Percentiles rank a stretch among this genome's conserved stretches.
phyloP scores from a whole-genome alignment of 768 basidiomycete species.

The Glaciozyma martinii region DNA sequence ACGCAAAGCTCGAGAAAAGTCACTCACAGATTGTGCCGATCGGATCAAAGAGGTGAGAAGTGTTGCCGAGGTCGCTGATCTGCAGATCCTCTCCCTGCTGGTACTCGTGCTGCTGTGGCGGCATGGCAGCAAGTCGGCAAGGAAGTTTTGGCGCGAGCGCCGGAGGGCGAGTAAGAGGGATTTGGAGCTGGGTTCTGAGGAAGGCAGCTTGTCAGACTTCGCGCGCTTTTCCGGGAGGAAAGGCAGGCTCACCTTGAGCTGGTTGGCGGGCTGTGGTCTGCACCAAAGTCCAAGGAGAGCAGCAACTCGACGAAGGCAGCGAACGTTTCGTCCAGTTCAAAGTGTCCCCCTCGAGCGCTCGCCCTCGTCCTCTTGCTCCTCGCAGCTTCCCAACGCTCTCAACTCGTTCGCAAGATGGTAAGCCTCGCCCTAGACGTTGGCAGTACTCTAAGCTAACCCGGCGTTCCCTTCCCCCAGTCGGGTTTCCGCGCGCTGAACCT shows the following conservation, averaged over 20 bases:
- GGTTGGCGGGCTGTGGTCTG: too few species aligned
- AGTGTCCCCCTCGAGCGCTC: not conserved
- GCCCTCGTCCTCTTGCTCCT: not conserved
- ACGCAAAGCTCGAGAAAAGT: not conserved
- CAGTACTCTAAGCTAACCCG: not conserved
- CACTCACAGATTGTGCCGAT: not conserved
- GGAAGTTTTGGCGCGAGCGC: not conserved
- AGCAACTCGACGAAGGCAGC: too few species aligned
- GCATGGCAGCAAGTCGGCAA: too few species aligned
- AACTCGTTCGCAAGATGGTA: not conserved
- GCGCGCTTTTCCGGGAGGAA: not conserved
- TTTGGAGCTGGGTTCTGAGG: not conserved
- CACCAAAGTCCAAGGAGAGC: too few species aligned
- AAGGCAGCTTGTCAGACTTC: not conserved
- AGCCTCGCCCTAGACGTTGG: not conserved
- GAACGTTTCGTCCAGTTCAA: not conserved
- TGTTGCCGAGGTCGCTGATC: too few species aligned
- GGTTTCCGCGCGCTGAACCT: constrained; percentile 17
- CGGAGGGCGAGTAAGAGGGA: not conserved
- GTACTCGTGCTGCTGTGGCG: too few species aligned
- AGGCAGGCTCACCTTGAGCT: too few species aligned
- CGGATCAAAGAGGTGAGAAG: not conserved
- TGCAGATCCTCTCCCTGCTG: too few species aligned
- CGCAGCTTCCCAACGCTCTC: not conserved
- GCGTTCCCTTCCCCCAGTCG: not conserved